These are phyloP conservation scores for Malania oleifera DNA, from an alignment of 164 flowering plant genomes.

Conservation along the genomic window DNA sequence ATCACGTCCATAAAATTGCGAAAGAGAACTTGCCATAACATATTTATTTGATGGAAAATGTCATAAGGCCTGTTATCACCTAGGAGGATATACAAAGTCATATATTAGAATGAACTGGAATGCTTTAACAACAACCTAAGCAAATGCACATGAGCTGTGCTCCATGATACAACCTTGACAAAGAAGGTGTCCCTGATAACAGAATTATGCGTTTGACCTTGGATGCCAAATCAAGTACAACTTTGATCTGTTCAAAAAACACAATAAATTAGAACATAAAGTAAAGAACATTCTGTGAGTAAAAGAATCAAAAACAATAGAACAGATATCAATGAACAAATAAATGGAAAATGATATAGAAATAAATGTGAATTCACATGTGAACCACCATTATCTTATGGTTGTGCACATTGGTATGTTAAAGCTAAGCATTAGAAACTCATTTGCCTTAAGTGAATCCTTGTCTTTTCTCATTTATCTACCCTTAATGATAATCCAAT, in stretches of 20 bases:
- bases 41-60: slow-evolving; percentile 92
- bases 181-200: slow-evolving; percentile 95
- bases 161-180: slow-evolving; percentile 76
- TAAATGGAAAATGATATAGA: too few species aligned
- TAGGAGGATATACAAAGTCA: slow-evolving; percentile 38
- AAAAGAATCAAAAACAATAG: too few species aligned
- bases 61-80: slow-evolving; percentile 92
- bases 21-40: slow-evolving; percentile 67
- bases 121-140: slow-evolving; percentile 1
- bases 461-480: too few species aligned
- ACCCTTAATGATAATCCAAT: too few species aligned
- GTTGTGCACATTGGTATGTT: too few species aligned
- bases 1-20: neutral
- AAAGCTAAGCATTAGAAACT: too few species aligned
- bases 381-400: too few species aligned
- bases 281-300: too few species aligned
- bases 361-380: too few species aligned
- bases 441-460: too few species aligned
- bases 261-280: slow-evolving; percentile 1
- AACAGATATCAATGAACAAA: too few species aligned
- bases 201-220: slow-evolving; percentile 69
- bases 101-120: slow-evolving; percentile 21
- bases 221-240: slow-evolving; percentile 72
- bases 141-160: neutral
- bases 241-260: slow-evolving; percentile 46